Evolutionary conservation across 768 basidiomycete species (phyloP), one percentile per base, ranked within the genome.

Genomic region (Cytidiella melzeri): DNA sequence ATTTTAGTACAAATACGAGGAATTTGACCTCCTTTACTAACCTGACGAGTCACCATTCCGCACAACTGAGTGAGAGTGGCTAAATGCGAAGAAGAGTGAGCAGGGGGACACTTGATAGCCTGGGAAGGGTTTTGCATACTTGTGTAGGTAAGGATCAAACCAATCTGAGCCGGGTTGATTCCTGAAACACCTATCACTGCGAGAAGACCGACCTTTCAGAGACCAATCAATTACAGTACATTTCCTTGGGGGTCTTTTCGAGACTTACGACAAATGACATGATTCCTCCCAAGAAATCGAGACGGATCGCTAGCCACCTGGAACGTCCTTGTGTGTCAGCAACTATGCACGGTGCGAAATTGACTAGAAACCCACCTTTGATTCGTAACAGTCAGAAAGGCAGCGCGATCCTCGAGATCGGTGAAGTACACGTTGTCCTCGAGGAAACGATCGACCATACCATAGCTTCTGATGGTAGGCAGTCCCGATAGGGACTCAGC

Each of bases 401-500:
- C 71, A 0, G 86, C 85, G 19, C 88, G 74, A 57, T 87, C 80
- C 65, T 91, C 85, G 13, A 87, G 71, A 60, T 90, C 86, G 47
- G 86, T 77, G 59, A 77, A 79, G 39, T 75, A 73, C 55, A 77
- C 72, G 59, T 89, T 89, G 41, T 83, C 76, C 11, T 67, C 61
- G 20, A 83, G 65, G 66, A 90, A 92, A 9, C 83, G 73, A 0
- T 67, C 60, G 1, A 76, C 70, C 57, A 79, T 79, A 27, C 83
- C 81, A 55, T 87, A 92, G 28, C 84, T 84, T 27, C 88, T 76
- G 41, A 89, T 80, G 4, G 84, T 87, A 0, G 80, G 72, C 24
- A 83, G 68, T 13, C 87, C 87, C 58, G 81, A 81, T 3, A 91
- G 68, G 1, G 82, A 85, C 63, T 90, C 88, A 0, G 84, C 78